These are phyloP conservation scores for Penicillium dipodomyicola DNA, from an alignment of 495 filamentous ascomycete species.

Conservation along the genomic window DNA sequence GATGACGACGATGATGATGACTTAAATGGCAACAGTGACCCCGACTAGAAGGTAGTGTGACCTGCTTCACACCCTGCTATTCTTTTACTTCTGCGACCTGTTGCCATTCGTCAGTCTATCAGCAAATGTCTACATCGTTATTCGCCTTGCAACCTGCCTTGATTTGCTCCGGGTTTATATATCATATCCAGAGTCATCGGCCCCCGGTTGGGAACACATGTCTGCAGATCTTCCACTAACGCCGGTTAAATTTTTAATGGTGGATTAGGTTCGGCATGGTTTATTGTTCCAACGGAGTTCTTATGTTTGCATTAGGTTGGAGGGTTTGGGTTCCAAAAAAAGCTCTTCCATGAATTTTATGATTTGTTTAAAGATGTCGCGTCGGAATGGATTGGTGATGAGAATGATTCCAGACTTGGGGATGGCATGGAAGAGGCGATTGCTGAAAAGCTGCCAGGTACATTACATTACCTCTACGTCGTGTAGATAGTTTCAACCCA, in stretches of 20 bases:
- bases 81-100: slow-evolving; percentile 15
- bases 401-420: background rate
- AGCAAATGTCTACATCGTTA: slow-evolving; percentile 8
- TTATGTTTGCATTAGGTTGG: slow-evolving; percentile 9
- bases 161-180: slow-evolving; percentile 10
- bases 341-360: slow-evolving; percentile 10
- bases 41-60: slow-evolving; percentile 33
- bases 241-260: slow-evolving; percentile 2
- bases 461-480: background rate
- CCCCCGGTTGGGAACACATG: slow-evolving; percentile 1
- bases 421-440: background rate
- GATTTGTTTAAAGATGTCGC: slow-evolving; percentile 1
- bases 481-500: background rate
- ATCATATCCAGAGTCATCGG: background rate
- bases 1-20: slow-evolving; percentile 53
- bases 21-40: slow-evolving; percentile 18
- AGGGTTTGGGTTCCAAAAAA: slow-evolving; percentile 7
- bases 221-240: slow-evolving; percentile 2
- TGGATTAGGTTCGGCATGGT: slow-evolving; percentile 1
- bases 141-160: slow-evolving; percentile 16
- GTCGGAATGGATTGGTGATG: background rate
- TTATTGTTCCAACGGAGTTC: slow-evolving; percentile 5
- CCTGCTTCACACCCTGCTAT: slow-evolving; percentile 33
- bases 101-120: slow-evolving; percentile 11
- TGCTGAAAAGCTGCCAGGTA: background rate